These are phyloP conservation scores for Aureobasidium sp. DNA, from an alignment of 2,329 filamentous ascomycete species.

Conservation along the genomic window DNA sequence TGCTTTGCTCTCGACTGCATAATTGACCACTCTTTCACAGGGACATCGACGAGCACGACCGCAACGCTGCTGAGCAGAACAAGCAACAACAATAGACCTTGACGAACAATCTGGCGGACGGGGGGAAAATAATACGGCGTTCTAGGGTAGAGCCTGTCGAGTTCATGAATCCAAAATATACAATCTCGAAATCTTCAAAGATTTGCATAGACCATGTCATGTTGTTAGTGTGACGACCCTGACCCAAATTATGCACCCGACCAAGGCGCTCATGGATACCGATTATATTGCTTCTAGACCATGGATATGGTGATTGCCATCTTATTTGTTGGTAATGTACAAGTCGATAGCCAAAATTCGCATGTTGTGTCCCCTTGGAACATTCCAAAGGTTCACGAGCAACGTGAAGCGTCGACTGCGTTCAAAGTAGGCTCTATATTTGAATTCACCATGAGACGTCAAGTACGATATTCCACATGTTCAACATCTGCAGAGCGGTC, in stretches of 20 bases:
- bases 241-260: not conserved
- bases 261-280: not conserved
- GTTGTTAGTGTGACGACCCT: not conserved
- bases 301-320: no score
- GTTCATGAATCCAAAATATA: slow-evolving; percentile 2
- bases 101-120: slow-evolving; percentile 3
- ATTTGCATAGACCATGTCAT: not conserved
- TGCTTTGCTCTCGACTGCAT: not conserved
- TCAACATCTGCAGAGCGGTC: no score
- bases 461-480: no score
- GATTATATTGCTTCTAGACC: no score
- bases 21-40: slow-evolving; percentile 28
- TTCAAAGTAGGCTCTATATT: no score
- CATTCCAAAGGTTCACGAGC: no score
- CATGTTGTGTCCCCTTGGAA: no score
- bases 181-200: not conserved
- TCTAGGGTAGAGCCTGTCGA: slow-evolving; percentile 3
- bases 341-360: no score
- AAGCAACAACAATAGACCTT: slow-evolving; percentile 16
- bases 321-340: no score
- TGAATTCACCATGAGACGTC: no score
- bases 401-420: no score
- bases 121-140: slow-evolving; percentile 8
- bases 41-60: slow-evolving; percentile 90
- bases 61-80: slow-evolving; percentile 44